Conservation (phyloP, 1,284 basidiomycete genomes). For the Porphyrellus sp. region DNA sequence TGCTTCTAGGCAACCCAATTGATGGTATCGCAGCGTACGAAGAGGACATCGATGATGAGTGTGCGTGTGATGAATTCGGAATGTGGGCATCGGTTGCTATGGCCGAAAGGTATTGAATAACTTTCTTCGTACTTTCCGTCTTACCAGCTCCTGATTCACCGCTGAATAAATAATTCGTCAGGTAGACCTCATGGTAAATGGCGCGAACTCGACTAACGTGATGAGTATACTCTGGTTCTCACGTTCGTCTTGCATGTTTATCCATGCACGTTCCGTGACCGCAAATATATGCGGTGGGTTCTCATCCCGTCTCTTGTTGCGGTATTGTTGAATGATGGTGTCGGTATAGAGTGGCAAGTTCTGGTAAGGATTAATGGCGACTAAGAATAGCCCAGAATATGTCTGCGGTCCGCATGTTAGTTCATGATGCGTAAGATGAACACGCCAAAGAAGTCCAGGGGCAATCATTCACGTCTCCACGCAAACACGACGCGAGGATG, state of each 20-base stretch:
- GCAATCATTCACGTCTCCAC: background rate
- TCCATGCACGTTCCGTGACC: conserved; percentile 96
- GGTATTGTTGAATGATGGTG: conserved; percentile 90
- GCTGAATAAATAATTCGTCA: conserved; percentile 39
- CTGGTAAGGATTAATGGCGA: conserved; percentile 98
- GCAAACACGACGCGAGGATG: background rate
- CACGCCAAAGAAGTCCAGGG: conserved; percentile 1
- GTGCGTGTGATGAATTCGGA: conserved; percentile 60
- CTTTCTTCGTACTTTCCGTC: conserved; percentile 99
- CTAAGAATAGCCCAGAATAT: conserved; percentile 94
- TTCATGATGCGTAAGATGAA: background rate
- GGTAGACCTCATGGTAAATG: background rate
- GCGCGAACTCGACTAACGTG: conserved; percentile 60
- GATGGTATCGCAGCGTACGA: conserved; percentile 54
- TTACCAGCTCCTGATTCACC: conserved; percentile 99
- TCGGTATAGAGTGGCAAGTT: conserved; percentile 91
- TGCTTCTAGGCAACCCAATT: conserved; percentile 56
- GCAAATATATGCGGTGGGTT: conserved; percentile 98
- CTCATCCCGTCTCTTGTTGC: conserved; percentile 88
- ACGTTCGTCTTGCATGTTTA: conserved; percentile 95
- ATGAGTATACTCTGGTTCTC: conserved; percentile 99
- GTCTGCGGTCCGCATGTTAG: conserved; percentile 54
- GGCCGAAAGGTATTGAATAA: conserved; percentile 98
- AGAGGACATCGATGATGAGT: conserved; percentile 46
- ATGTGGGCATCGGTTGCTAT: conserved; percentile 83